A percentile compares a stretch with the other conserved stretches of the same genome.
Conservation (phyloP, 352 stramenopile genomes). For the Phytopythium delawarense region DNA sequence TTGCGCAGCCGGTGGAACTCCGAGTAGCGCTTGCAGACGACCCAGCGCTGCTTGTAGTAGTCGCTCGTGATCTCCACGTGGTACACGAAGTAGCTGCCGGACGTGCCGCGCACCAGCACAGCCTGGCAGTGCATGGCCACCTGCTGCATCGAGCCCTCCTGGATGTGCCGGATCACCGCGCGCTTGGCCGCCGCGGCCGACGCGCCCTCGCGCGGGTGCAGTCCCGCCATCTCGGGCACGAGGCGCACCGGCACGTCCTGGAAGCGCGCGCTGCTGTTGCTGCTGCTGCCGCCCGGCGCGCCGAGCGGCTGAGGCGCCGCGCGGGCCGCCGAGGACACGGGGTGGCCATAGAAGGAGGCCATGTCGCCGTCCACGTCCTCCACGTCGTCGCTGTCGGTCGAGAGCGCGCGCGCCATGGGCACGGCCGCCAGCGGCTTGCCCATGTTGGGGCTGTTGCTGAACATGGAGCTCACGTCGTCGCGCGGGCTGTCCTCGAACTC, state of each 20-base stretch:
- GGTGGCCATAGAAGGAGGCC: conserved; percentile 33
- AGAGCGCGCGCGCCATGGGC: conserved; percentile 31
- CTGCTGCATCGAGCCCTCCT: conserved; percentile 78
- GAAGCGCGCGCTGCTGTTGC: conserved; percentile 25
- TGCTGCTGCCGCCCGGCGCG: conserved; percentile 15
- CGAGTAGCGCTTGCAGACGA: conserved; percentile 86
- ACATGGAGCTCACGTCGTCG: conserved; percentile 70
- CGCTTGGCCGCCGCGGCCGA: conserved; percentile 57
- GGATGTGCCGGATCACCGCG: conserved; percentile 62
- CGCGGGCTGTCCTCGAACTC: conserved; percentile 70
- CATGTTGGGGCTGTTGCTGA: conserved; percentile 63
- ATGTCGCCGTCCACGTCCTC: conserved; percentile 34
- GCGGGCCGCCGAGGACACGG: conserved; percentile 4
- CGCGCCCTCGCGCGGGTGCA: conserved; percentile 4
- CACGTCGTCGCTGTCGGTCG: conserved; percentile 36
- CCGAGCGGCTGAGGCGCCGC: neutral
- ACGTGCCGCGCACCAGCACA: conserved; percentile 69
- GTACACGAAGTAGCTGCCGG: conserved; percentile 81
- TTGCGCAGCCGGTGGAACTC: conserved; percentile 84
- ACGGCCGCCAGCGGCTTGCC: conserved; percentile 3
- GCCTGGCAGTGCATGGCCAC: conserved; percentile 63
- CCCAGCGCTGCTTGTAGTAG: conserved; percentile 88
- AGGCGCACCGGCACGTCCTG: conserved; percentile 55
- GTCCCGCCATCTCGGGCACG: conserved; percentile 27
- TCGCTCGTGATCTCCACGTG: conserved; percentile 85